Evolutionary conservation across 2,329 filamentous ascomycete species (phyloP).

Genomic region (Sclerotinia nivalis): DNA sequence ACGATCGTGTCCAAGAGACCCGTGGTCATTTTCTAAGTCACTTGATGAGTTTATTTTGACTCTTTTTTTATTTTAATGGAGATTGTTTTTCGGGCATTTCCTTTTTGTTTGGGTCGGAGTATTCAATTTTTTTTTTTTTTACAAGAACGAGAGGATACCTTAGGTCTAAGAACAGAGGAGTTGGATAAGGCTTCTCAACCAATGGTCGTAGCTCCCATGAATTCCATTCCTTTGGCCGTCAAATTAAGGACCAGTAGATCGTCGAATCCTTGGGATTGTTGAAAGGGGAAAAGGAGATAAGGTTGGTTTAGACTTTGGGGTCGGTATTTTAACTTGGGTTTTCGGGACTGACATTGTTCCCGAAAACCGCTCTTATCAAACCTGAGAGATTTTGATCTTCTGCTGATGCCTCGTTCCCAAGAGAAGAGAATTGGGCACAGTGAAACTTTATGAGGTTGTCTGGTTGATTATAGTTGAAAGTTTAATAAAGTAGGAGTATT

Average conservation of each 20-base stretch:
- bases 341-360: neutral
- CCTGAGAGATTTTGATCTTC: neutral
- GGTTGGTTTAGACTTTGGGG: too few species aligned
- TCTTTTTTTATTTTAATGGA: neutral
- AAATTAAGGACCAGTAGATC: neutral
- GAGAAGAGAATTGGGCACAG: neutral
- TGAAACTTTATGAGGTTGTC: neutral
- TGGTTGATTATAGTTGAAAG: slow-evolving; percentile 5
- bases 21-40: neutral
- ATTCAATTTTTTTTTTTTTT: neutral
- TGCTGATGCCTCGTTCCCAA: neutral
- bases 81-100: slow-evolving; percentile 1
- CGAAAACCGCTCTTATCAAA: neutral
- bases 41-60: neutral
- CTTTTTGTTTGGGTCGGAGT: neutral
- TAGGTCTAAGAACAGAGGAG: neutral
- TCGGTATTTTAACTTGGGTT: neutral
- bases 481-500: neutral
- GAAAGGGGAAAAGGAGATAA: neutral
- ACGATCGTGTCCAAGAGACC: neutral
- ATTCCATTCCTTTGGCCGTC: neutral
- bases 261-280: too few species aligned
- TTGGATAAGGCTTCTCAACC: neutral
- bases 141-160: neutral
- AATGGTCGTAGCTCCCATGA: neutral